Percentiles rank a stretch among this genome's conserved stretches.
phyloP scores from a whole-genome alignment of 495 filamentous ascomycete genomes.

The Cryomyces minteri region DNA sequence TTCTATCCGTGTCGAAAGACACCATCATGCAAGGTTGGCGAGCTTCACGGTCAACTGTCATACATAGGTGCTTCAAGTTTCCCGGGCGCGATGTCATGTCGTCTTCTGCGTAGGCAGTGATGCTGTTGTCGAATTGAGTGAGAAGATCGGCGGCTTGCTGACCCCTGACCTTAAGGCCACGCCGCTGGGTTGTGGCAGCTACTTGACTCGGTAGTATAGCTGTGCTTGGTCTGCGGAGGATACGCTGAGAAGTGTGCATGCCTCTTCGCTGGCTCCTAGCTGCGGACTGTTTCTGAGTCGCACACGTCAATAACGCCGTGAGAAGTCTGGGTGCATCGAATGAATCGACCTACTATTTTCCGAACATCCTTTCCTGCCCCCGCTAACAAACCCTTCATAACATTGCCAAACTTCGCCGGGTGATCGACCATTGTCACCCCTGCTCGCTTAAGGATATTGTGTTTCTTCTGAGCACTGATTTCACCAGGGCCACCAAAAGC shows the following conservation, averaged over 20 bases:
- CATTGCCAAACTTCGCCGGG: slow-evolving; percentile 60
- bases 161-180: slow-evolving; percentile 36
- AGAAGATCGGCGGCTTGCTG: slow-evolving; percentile 38
- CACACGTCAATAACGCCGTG: not conserved
- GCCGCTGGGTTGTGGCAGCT: slow-evolving; percentile 16
- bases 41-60: slow-evolving; percentile 47
- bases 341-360: slow-evolving; percentile 10
- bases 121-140: slow-evolving; percentile 22
- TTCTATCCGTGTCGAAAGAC: slow-evolving; percentile 13
- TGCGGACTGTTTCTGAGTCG: slow-evolving; percentile 7
- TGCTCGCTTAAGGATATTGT: slow-evolving; percentile 44
- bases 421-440: slow-evolving; percentile 66
- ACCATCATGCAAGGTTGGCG: slow-evolving; percentile 48
- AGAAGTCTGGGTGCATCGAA: too few relatives aligned
- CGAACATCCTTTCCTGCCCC: slow-evolving; percentile 13
- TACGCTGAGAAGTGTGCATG: not conserved
- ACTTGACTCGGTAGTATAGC: not conserved
- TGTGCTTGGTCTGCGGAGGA: not conserved
- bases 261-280: slow-evolving; percentile 4
- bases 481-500: slow-evolving; percentile 56
- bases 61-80: slow-evolving; percentile 31
- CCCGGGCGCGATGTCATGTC: not conserved
- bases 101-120: too few relatives aligned
- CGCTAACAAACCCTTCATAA: slow-evolving; percentile 40
- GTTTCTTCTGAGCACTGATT: slow-evolving; percentile 43